These are phyloP conservation scores for Heracleum sosnowskyi DNA, from an alignment of 129 eudicot species.

Conservation along the genomic window DNA sequence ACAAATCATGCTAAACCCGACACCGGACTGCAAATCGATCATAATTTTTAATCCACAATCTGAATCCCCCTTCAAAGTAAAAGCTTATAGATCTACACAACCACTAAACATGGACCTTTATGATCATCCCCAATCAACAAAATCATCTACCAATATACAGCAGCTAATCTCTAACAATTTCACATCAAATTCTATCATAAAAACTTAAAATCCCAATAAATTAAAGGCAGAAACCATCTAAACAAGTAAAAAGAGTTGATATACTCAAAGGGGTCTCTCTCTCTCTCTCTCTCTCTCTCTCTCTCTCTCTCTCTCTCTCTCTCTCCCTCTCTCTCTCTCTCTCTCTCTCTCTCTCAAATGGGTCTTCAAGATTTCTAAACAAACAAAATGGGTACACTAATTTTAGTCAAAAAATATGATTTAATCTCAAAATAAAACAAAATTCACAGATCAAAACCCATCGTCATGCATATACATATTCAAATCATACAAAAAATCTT, in stretches of 20 bases:
- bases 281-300: neutral
- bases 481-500: neutral
- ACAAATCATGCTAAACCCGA: neutral
- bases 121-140: neutral
- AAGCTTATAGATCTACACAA: neutral
- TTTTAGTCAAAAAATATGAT: neutral
- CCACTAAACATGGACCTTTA: neutral
- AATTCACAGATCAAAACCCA: neutral
- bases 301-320: neutral
- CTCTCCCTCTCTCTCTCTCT: neutral
- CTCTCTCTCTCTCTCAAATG: neutral
- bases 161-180: neutral
- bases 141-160: neutral
- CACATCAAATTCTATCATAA: neutral
- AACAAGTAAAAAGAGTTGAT: neutral
- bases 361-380: neutral
- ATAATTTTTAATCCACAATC: neutral
- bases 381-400: neutral
- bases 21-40: neutral
- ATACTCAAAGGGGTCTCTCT: neutral
- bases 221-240: neutral
- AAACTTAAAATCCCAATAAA: neutral
- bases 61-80: neutral
- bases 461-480: neutral
- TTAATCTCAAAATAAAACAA: neutral